phyloP scores from a whole-genome alignment of 306 rosid genomes.

The Trichosanthes truncata region DNA sequence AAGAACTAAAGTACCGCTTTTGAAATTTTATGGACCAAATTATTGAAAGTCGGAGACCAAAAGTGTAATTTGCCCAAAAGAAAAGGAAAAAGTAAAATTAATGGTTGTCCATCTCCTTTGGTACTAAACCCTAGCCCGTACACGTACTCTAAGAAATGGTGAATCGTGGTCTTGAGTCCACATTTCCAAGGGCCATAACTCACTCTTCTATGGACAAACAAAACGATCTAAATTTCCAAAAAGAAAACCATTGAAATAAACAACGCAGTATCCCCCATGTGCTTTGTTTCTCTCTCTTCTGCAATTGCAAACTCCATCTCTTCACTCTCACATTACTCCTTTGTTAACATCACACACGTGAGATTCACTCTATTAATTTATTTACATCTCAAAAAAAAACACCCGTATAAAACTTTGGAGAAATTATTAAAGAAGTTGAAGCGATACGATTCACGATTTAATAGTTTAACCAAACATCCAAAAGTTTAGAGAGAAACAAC shows the following conservation, averaged over 20 bases:
- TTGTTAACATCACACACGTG: neutral
- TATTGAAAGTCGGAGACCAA: no score
- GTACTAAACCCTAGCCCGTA: neutral
- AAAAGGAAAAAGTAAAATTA: no score
- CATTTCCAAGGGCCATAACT: neutral
- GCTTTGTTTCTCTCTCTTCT: neutral
- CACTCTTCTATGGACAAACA: neutral
- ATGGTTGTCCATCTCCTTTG: neutral
- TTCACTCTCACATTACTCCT: neutral
- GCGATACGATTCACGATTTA: no score
- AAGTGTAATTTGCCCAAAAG: no score
- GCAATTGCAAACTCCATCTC: neutral
- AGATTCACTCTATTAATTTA: neutral
- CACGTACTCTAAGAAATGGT: neutral
- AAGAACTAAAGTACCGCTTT: no score
- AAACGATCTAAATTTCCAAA: neutral
- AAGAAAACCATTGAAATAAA: no score
- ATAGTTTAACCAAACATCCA: no score
- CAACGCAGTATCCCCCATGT: neutral
- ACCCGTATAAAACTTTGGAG: no score
- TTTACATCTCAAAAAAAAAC: no score
- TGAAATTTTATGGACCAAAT: no score
- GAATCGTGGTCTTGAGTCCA: neutral
- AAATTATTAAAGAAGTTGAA: no score
- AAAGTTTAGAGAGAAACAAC: no score